Conservation (phyloP, 768 basidiomycete species). For the Rubroboletus satanas region DNA sequence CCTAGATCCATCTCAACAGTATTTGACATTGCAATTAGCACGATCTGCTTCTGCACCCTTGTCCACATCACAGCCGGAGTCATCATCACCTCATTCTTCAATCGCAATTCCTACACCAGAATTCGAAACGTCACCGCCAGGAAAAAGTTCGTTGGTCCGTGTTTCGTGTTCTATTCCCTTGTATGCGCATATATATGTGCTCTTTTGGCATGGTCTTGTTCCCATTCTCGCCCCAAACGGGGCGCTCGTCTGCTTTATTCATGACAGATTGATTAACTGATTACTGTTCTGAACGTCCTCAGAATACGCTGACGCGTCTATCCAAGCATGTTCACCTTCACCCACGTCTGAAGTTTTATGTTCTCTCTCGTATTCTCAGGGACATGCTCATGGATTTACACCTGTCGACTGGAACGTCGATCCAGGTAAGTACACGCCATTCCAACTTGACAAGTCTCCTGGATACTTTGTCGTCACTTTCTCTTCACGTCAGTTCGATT, state of each 20-base stretch:
- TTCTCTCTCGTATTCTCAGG: not conserved
- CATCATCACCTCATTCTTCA: not conserved
- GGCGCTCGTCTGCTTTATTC: not conserved
- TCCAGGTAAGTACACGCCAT: conserved; percentile 4
- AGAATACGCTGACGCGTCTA: conserved; percentile 14
- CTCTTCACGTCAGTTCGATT: not conserved
- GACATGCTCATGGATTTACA: not conserved
- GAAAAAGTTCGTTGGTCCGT: conserved; percentile 3
- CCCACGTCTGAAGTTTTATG: not conserved
- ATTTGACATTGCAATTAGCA: not conserved
- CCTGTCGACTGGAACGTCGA: conserved; percentile 10
- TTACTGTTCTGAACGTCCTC: not conserved
- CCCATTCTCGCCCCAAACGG: not conserved
- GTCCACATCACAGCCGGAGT: not conserved
- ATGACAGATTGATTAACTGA: not conserved
- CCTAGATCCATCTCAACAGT: not conserved
- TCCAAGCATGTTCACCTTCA: conserved; percentile 8
- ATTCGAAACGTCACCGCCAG: not conserved
- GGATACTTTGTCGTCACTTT: not conserved
- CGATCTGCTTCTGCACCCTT: not conserved
- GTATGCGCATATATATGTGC: not conserved
- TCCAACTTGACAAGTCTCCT: not conserved
- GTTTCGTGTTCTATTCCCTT: not conserved
- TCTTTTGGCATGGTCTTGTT: not conserved
- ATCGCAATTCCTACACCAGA: not conserved